A percentile compares a stretch with the other conserved stretches of the same genome.
phyloP scores from a whole-genome alignment of 768 basidiomycete species.

The Polyporus arcularius region DNA sequence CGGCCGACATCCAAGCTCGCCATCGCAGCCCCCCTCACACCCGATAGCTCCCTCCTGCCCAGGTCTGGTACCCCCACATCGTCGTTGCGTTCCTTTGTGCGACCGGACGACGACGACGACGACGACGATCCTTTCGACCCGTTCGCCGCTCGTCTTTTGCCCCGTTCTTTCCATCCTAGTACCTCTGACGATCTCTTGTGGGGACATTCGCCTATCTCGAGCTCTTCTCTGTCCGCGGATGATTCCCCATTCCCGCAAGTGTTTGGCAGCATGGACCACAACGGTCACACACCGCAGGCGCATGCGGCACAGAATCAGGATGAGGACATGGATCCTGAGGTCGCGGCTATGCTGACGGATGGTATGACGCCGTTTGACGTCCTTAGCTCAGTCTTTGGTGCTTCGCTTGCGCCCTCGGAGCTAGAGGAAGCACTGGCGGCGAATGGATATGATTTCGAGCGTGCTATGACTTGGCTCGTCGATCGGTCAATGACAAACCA shows the following conservation, averaged over 20 bases:
- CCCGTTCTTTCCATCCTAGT: constrained; percentile 58
- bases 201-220: constrained; percentile 55
- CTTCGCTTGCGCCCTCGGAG: constrained; percentile 85
- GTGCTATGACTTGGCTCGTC: constrained; percentile 92
- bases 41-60: constrained; percentile 56
- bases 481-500: constrained; percentile 64
- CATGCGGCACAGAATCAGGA: constrained; percentile 13
- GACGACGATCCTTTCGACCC: constrained; percentile 90
- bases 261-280: constrained; percentile 16
- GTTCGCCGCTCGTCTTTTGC: constrained; percentile 53
- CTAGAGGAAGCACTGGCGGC: constrained; percentile 89
- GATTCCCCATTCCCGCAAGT: constrained; percentile 34
- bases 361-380: constrained; percentile 99
- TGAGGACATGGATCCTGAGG: constrained; percentile 48
- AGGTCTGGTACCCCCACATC: constrained; percentile 71
- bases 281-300: constrained; percentile 20
- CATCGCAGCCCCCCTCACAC: constrained; percentile 86
- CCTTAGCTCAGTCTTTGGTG: constrained; percentile 90
- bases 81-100: constrained; percentile 62
- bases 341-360: constrained; percentile 67
- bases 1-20: constrained; percentile 83
- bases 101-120: constrained; percentile 61
- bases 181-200: constrained; percentile 64
- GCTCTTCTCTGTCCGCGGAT: constrained; percentile 52
- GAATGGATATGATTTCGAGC: constrained; percentile 94